Percentiles rank a stretch among this genome's conserved stretches.
phyloP scores from a whole-genome alignment of 768 basidiomycete genomes.

The Russula virescens region DNA sequence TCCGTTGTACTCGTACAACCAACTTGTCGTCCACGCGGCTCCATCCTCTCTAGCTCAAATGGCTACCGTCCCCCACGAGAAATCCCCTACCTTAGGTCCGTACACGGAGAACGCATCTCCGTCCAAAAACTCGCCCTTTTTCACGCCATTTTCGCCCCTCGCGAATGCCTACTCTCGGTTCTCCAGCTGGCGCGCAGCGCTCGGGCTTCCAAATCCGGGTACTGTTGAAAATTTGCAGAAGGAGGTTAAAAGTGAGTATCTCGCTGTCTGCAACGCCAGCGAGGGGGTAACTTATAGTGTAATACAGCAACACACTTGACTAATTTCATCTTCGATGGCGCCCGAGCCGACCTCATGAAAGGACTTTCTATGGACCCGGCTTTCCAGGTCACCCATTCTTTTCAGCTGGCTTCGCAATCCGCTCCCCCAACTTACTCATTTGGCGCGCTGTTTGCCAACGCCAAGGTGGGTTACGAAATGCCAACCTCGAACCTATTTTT shows the following conservation, averaged over 20 bases:
- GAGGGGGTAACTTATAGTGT: background rate
- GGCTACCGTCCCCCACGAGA: slow-evolving; percentile 19
- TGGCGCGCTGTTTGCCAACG: slow-evolving; percentile 85
- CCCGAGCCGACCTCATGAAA: slow-evolving; percentile 92
- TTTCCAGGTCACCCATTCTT: slow-evolving; percentile 97
- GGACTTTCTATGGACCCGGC: slow-evolving; percentile 88
- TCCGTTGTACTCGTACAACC: background rate
- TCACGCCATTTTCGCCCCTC: slow-evolving; percentile 42
- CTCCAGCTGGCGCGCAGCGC: slow-evolving; percentile 71
- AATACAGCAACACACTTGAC: slow-evolving; percentile 77
- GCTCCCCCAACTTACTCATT: slow-evolving; percentile 88
- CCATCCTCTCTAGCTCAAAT: slow-evolving; percentile 2
- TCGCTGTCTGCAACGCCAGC: slow-evolving; percentile 6
- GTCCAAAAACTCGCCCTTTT: slow-evolving; percentile 12
- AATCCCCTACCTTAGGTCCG: background rate
- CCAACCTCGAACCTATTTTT: background rate
- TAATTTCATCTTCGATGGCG: slow-evolving; percentile 97
- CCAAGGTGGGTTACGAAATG: slow-evolving; percentile 47
- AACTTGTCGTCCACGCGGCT: slow-evolving; percentile 8
- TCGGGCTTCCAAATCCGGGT: slow-evolving; percentile 88
- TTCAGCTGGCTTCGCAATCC: slow-evolving; percentile 84
- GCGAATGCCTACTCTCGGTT: slow-evolving; percentile 66
- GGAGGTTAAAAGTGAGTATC: slow-evolving; percentile 77
- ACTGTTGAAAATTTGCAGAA: slow-evolving; percentile 88
- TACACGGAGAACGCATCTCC: slow-evolving; percentile 1